Conservation (phyloP, 2,329 filamentous ascomycete species). For the Trematosphaeria pertusa region DNA sequence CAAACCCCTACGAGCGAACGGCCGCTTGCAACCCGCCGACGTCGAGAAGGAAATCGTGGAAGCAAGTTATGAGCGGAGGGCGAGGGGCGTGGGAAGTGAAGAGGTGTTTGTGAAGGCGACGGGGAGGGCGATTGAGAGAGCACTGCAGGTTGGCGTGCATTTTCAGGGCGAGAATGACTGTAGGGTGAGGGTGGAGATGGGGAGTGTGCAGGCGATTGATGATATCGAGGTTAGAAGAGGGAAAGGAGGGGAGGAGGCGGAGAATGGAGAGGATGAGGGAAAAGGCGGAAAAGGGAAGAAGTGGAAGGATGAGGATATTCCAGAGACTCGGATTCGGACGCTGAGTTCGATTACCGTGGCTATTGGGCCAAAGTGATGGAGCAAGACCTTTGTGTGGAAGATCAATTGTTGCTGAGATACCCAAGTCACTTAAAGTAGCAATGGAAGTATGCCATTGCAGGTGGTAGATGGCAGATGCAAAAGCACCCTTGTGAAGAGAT, state of each 20-base stretch:
- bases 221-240: conserved; percentile 60
- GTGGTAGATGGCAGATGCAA: too few species aligned
- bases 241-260: conserved; percentile 5
- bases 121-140: conserved; percentile 70
- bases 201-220: conserved; percentile 70
- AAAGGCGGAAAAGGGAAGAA: conserved; percentile 23
- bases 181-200: conserved; percentile 65
- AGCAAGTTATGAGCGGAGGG: conserved; percentile 21
- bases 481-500: background rate
- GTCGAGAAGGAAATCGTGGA: conserved; percentile 39
- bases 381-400: background rate
- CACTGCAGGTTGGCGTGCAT: conserved; percentile 67
- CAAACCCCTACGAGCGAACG: conserved; percentile 23
- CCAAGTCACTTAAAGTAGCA: background rate
- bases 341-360: conserved; percentile 43
- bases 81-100: conserved; percentile 43
- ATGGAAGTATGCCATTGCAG: too few species aligned
- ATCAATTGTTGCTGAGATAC: too few species aligned
- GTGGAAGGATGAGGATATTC: conserved; percentile 39
- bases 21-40: conserved; percentile 35
- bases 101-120: conserved; percentile 69
- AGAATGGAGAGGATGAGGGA: conserved; percentile 12
- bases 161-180: conserved; percentile 69
- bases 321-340: conserved; percentile 50
- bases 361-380: conserved; percentile 33